Conservation (phyloP, 2,329 filamentous ascomycete species). For the Cladophialophora carrionii region DNA sequence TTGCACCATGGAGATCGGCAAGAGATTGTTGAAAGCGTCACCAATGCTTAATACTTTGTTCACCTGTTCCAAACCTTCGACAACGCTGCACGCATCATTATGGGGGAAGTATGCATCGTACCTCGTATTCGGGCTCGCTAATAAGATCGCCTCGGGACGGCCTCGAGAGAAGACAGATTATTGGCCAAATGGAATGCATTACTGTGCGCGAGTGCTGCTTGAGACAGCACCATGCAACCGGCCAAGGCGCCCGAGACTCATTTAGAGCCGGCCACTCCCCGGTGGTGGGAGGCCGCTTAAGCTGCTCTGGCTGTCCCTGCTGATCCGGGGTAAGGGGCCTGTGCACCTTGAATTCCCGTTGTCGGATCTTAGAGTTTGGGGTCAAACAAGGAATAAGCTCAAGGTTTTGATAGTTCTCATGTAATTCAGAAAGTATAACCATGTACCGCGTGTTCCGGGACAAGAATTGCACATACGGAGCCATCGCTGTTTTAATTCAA, state of each 20-base stretch:
- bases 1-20: background rate
- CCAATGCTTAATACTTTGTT: background rate
- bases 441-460: background rate
- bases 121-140: slow-evolving; percentile 1
- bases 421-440: background rate
- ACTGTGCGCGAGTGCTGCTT: background rate
- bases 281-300: background rate
- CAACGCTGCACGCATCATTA: background rate
- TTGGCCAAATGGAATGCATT: background rate
- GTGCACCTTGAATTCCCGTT: background rate
- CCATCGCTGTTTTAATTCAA: background rate
- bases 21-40: background rate
- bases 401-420: slow-evolving; percentile 8
- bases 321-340: slow-evolving; percentile 8
- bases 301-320: too few relatives aligned
- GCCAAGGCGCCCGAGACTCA: background rate
- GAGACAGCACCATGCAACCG: background rate
- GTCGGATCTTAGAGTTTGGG: background rate
- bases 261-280: background rate
- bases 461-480: background rate
- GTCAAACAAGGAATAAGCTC: slow-evolving; percentile 1
- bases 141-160: background rate
- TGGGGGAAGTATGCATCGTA: background rate
- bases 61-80: background rate
- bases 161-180: background rate